Base-by-base conservation (phyloP, 2,329 filamentous ascomycete species). In the Aspergillus alliaceus region DNA sequence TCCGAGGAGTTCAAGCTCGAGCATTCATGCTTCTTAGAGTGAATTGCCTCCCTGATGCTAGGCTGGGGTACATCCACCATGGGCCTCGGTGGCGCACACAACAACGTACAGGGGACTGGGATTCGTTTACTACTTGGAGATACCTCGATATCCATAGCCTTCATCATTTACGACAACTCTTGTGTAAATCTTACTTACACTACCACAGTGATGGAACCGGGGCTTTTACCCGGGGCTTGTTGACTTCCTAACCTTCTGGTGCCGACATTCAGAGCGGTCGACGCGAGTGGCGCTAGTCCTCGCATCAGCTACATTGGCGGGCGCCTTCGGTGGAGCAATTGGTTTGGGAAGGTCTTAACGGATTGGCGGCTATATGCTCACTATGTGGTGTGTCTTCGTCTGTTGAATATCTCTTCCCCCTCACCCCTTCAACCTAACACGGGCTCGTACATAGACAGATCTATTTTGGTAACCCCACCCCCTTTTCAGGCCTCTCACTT, bases 401-500 rank as follows among this genome's bases (percentile, higher is more conserved):
- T n/a, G 14, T n/a, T 15, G 15, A 27, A 18, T 14, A 44, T 44
- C 3, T n/a, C 15, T 8, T 7, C 24, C 42, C 9, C 18, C n/a
- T 37, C 20, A 14, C 18, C 40, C 34, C 12, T 11, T 2, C 22
- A 42, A 54, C 15, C 29, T 56, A 59, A 65, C 27, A 25, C n/a
- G 22, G 20, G 12, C 32, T 39, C 39, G 20, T 57, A 18, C 20
- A 46, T 50, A 4, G 46, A 27, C 35, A 80, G 75, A 69, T 82
- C 6, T 82, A 82, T 60, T 82, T 82, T 54, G 78, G 79, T 8
- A 80, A 80, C 34, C 79, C 81, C 2, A 78, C 79, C 2, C 83
- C 84, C 0, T 86, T 87, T 63, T 83, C 83, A 2, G 84, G 81
- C 48, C 74, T 88, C 52, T 85, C 82, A 12, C 75, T 73, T 89